Percentiles rank a stretch among this genome's conserved stretches.
phyloP scores from a whole-genome alignment of 2,329 filamentous ascomycete species.

The Cryphonectria naterciae region DNA sequence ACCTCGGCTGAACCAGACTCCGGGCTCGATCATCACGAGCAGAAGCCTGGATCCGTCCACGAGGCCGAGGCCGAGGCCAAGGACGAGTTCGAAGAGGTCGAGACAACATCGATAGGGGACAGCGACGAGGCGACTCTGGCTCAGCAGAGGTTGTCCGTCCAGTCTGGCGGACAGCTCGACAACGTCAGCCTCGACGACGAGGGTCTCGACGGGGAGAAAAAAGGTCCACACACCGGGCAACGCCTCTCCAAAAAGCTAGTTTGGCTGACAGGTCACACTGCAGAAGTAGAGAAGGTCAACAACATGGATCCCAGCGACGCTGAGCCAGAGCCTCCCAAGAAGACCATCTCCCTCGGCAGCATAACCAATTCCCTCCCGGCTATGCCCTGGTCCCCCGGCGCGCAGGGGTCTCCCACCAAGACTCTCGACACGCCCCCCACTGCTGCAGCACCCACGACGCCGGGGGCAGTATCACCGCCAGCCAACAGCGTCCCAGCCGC shows the following conservation, averaged over 20 bases:
- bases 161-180: slow-evolving; percentile 51
- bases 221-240: slow-evolving; percentile 29
- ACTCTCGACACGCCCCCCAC: slow-evolving; percentile 36
- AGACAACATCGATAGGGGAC: slow-evolving; percentile 30
- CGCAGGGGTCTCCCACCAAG: slow-evolving; percentile 52
- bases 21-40: slow-evolving; percentile 32
- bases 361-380: slow-evolving; percentile 74
- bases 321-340: slow-evolving; percentile 47
- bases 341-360: slow-evolving; percentile 68
- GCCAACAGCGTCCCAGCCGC: slow-evolving; percentile 40
- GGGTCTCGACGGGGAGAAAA: slow-evolving; percentile 36
- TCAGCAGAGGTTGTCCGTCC: slow-evolving; percentile 47
- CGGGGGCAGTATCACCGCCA: slow-evolving; percentile 29
- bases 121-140: slow-evolving; percentile 21
- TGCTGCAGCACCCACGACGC: slow-evolving; percentile 36
- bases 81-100: slow-evolving; percentile 34
- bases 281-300: slow-evolving; percentile 34
- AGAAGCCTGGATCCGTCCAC: slow-evolving; percentile 34
- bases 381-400: slow-evolving; percentile 71
- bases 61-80: slow-evolving; percentile 39
- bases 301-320: slow-evolving; percentile 43
- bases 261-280: slow-evolving; percentile 17
- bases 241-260: slow-evolving; percentile 20
- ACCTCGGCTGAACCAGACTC: slow-evolving; percentile 32
- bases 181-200: slow-evolving; percentile 72